phyloP scores from a whole-genome alignment of 257 asterid species.

The Galeopsis tetrahit region DNA sequence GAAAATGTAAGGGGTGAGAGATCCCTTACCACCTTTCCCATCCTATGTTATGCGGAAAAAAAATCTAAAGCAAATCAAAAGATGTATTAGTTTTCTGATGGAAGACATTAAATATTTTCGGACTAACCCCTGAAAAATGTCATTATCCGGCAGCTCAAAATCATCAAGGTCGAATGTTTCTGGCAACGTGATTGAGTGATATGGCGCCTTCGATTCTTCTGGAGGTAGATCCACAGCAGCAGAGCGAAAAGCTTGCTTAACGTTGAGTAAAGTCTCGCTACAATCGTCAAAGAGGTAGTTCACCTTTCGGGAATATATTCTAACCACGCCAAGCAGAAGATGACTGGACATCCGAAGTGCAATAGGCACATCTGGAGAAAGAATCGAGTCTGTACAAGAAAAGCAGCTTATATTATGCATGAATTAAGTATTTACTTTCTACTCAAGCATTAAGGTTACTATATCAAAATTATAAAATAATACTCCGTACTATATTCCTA shows the following conservation, averaged over 20 bases:
- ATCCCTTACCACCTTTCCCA: background rate
- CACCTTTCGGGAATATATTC: constrained; percentile 93
- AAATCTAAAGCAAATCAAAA: constrained; percentile 15
- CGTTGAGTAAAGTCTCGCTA: constrained; percentile 92
- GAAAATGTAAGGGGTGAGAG: background rate
- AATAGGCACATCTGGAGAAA: constrained; percentile 94
- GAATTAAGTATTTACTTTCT: background rate
- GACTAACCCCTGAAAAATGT: constrained; percentile 83
- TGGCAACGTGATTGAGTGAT: constrained; percentile 96
- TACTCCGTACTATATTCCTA: background rate
- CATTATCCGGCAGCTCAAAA: constrained; percentile 98
- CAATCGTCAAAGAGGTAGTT: constrained; percentile 97
- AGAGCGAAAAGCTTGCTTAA: constrained; percentile 98
- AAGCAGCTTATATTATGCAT: constrained; percentile 32
- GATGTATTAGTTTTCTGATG: constrained; percentile 7
- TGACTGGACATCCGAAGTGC: constrained; percentile 98
- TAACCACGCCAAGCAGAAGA: constrained; percentile 97
- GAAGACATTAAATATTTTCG: constrained; percentile 20
- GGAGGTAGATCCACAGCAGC: constrained; percentile 98
- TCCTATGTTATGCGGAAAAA: background rate
- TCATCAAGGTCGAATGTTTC: constrained; percentile 99
- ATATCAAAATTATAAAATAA: background rate
- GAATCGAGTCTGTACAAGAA: constrained; percentile 80
- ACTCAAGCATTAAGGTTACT: constrained; percentile 4
- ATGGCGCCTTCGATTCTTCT: constrained; percentile 98